Evolutionary conservation across 768 basidiomycete species (phyloP).

Genomic region (Trametopsis cervina): DNA sequence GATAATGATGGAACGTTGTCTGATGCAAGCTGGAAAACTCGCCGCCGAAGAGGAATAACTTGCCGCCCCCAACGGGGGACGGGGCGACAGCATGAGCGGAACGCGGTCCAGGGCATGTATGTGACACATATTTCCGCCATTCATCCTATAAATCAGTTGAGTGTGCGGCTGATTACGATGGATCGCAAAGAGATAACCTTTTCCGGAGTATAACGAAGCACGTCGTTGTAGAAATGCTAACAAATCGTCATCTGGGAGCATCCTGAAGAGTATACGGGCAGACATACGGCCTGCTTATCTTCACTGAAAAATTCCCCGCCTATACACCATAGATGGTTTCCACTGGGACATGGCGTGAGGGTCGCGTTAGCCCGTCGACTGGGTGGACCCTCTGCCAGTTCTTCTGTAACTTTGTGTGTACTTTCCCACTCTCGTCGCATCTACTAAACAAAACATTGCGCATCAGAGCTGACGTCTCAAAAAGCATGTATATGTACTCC

Average conservation of each 20-base stretch:
- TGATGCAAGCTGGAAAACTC: conserved; percentile 84
- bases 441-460: conserved; percentile 51
- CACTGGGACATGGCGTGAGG: conserved; percentile 70
- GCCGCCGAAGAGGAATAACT: conserved; percentile 80
- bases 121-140: conserved; percentile 82
- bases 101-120: conserved; percentile 80
- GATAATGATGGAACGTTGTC: conserved; percentile 81
- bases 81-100: conserved; percentile 81
- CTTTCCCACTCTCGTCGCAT: conserved; percentile 80
- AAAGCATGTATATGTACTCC: background rate
- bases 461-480: too few relatives aligned
- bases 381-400: conserved; percentile 76
- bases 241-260: background rate
- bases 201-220: conserved; percentile 80
- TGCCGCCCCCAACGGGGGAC: conserved; percentile 74
- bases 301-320: conserved; percentile 87
- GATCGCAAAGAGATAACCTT: conserved; percentile 37
- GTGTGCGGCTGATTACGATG: background rate
- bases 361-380: conserved; percentile 80
- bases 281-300: conserved; percentile 64
- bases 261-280: background rate
- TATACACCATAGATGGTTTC: conserved; percentile 77
- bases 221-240: conserved; percentile 83
- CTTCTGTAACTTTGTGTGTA: conserved; percentile 78
- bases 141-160: conserved; percentile 49